Evolutionary conservation across 2,329 filamentous ascomycete species (phyloP).

Genomic region (Colletotrichum zoysiae): DNA sequence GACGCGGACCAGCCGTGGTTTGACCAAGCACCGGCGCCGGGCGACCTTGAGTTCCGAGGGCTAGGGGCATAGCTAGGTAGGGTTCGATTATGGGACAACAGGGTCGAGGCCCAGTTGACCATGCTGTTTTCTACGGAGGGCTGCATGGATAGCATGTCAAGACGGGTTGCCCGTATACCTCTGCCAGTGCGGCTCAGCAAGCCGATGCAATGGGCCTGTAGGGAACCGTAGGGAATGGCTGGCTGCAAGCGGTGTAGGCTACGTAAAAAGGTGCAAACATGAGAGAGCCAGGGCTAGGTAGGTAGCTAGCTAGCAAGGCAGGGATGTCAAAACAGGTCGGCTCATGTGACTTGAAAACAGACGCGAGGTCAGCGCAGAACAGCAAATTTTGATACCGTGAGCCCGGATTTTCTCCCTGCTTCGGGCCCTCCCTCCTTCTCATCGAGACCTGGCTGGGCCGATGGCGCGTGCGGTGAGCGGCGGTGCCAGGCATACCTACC

Average conservation of each 20-base stretch:
- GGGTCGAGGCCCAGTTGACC: constrained; percentile 16
- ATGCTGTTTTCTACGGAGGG: constrained; percentile 12
- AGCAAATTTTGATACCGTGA: constrained; percentile 27
- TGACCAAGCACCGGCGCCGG: constrained; percentile 23
- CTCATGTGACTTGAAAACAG: constrained; percentile 40
- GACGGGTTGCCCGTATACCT: constrained; percentile 5
- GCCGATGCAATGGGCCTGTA: constrained; percentile 38
- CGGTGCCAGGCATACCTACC: constrained; percentile 4
- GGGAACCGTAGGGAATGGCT: constrained; percentile 29
- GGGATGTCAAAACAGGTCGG: constrained; percentile 31
- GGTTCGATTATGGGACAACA: constrained; percentile 19
- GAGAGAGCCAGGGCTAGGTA: constrained; percentile 6
- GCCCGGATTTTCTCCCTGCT: constrained; percentile 32
- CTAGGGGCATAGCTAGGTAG: constrained; percentile 35
- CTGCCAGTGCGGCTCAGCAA: constrained; percentile 34
- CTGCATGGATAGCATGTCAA: constrained; percentile 21
- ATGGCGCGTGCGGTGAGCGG: constrained; percentile 36
- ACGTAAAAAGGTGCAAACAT: neutral
- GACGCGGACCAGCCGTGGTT: constrained; percentile 30
- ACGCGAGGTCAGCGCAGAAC: constrained; percentile 23
- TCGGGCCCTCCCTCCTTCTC: constrained; percentile 3
- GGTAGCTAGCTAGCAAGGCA: constrained; percentile 19
- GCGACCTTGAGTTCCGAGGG: constrained; percentile 27
- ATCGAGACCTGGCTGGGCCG: constrained; percentile 20
- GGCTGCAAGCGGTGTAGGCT: constrained; percentile 3